A percentile compares a stretch with the other conserved stretches of the same genome.
Conservation (phyloP, 2,329 filamentous ascomycete genomes). For the Ophiocordyceps australis region DNA sequence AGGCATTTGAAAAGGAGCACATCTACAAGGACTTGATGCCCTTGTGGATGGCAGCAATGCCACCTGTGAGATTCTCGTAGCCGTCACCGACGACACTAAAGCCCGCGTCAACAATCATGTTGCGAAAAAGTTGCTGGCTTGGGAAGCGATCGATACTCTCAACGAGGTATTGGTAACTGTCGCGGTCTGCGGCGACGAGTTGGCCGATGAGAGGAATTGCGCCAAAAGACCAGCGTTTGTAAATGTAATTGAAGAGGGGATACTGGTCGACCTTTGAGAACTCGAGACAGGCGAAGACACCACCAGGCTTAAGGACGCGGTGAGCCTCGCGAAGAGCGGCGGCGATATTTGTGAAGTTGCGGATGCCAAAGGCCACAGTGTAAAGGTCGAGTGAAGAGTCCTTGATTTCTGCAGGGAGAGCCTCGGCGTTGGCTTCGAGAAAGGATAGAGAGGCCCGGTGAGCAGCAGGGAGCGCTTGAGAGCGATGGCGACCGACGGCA, state of each 20-base stretch:
- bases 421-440: conserved; percentile 79
- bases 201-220: conserved; percentile 93
- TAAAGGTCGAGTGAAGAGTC: conserved; percentile 74
- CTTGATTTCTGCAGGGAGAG: conserved; percentile 43
- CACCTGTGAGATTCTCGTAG: conserved; percentile 81
- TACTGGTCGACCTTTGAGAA: conserved; percentile 72
- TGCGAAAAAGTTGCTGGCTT: conserved; percentile 63
- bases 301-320: conserved; percentile 81
- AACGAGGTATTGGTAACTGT: conserved; percentile 95
- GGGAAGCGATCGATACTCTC: conserved; percentile 95
- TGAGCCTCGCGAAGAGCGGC: conserved; percentile 67
- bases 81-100: conserved; percentile 69
- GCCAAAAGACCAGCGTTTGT: conserved; percentile 91
- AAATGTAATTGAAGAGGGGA: conserved; percentile 62
- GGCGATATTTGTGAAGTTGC: conserved; percentile 90
- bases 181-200: conserved; percentile 79
- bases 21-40: conserved; percentile 59
- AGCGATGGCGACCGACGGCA: conserved; percentile 66
- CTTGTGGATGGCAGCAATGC: conserved; percentile 91
- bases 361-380: conserved; percentile 92
- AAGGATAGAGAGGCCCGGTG: conserved; percentile 49
- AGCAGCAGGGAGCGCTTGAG: conserved; percentile 33
- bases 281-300: conserved; percentile 91
- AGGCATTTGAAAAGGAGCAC: too few relatives aligned
- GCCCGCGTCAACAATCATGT: conserved; percentile 69